phyloP scores from a whole-genome alignment of 805 yeast species.

The Starmerella riodocensis region DNA sequence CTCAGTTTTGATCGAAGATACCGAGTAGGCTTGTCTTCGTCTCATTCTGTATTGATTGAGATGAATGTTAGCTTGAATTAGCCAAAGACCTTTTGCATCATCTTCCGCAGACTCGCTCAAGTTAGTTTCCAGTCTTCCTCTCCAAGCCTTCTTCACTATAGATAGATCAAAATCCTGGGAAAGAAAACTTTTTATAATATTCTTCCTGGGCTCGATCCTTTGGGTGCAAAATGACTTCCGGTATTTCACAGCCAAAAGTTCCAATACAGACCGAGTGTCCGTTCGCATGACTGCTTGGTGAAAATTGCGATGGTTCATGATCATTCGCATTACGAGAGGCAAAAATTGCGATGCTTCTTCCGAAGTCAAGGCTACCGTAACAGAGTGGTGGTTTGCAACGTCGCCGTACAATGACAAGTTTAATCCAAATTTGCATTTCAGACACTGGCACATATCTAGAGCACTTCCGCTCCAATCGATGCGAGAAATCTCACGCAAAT shows the following conservation, averaged over 20 bases:
- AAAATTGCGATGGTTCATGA: conserved; percentile 47
- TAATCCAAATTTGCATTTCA: conserved; percentile 68
- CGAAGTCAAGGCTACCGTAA: conserved; percentile 30
- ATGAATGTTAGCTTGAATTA: conserved; percentile 52
- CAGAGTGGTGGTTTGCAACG: conserved; percentile 55
- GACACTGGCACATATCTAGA: conserved; percentile 58
- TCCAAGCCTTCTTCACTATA: conserved; percentile 7
- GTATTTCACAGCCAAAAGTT: conserved; percentile 26
- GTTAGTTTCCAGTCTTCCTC: conserved; percentile 2
- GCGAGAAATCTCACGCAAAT: conserved; percentile 41
- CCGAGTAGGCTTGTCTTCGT: conserved; percentile 53
- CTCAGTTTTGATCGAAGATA: conserved; percentile 47
- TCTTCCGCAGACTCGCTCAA: conserved; percentile 26
- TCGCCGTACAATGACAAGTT: conserved; percentile 38
- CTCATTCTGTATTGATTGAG: conserved; percentile 58
- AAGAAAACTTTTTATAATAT: conserved; percentile 11
- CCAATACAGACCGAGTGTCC: conserved; percentile 57
- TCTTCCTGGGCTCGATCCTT: neutral
- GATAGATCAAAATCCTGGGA: conserved; percentile 8
- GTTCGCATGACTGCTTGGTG: conserved; percentile 46
- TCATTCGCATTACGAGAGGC: conserved; percentile 40
- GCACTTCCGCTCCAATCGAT: conserved; percentile 39
- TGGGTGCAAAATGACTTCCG: neutral
- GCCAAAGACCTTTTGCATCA: conserved; percentile 48
- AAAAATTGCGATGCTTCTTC: conserved; percentile 33